Conservation (phyloP, 2,329 filamentous ascomycete genomes). For the Didymosphaeria variabile region DNA sequence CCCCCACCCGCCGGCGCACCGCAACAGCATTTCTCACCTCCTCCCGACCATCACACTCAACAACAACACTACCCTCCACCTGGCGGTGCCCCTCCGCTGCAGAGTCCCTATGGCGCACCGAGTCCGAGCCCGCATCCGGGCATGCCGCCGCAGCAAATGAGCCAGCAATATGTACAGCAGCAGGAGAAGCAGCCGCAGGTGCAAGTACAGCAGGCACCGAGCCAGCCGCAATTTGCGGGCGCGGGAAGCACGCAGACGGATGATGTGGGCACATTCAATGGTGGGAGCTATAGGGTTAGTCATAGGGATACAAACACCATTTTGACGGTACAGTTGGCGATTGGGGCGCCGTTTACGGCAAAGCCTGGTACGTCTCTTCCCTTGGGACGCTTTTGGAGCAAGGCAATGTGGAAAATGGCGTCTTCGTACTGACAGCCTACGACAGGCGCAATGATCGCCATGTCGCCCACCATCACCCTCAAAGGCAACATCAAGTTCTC, state of each 20-base stretch:
- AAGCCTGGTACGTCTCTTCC: slow-evolving; percentile 70
- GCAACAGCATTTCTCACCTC: slow-evolving; percentile 45
- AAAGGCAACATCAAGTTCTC: slow-evolving; percentile 85
- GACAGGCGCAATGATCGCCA: slow-evolving; percentile 87
- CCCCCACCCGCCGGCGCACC: slow-evolving; percentile 37
- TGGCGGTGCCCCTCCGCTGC: neutral
- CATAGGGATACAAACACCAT: slow-evolving; percentile 92
- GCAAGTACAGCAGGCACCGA: slow-evolving; percentile 50
- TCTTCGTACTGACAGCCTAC: neutral
- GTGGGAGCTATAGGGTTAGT: slow-evolving; percentile 90
- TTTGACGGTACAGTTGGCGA: slow-evolving; percentile 86
- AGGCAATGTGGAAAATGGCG: neutral
- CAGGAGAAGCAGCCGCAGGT: slow-evolving; percentile 37
- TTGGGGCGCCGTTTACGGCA: slow-evolving; percentile 82
- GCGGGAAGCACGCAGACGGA: slow-evolving; percentile 71
- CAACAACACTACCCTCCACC: slow-evolving; percentile 31
- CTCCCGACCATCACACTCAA: slow-evolving; percentile 37
- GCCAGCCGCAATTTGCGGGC: slow-evolving; percentile 68
- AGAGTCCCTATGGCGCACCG: slow-evolving; percentile 39
- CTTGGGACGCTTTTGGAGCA: too few species aligned
- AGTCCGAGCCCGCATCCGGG: slow-evolving; percentile 50
- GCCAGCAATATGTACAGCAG: slow-evolving; percentile 38
- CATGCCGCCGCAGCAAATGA: slow-evolving; percentile 38
- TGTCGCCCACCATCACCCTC: slow-evolving; percentile 87
- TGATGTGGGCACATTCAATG: slow-evolving; percentile 96